Evolutionary conservation across 169 alveolate genomes (phyloP).

Genomic region (Cardiosporidium cionae): DNA sequence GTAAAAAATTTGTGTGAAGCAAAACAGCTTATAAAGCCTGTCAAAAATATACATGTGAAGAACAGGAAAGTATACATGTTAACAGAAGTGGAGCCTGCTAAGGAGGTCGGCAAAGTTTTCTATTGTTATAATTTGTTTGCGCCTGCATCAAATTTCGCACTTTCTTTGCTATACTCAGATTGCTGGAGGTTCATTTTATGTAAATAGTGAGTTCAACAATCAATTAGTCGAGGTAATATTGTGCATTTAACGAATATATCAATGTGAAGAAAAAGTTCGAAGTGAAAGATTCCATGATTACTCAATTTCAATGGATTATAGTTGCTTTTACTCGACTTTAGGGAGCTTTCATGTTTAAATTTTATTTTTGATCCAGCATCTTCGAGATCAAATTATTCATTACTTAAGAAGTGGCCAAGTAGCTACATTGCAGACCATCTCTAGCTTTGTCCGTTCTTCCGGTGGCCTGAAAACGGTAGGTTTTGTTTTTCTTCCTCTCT

Average conservation of each 20-base stretch:
- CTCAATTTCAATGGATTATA: too few species aligned
- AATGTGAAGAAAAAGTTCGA: not conserved
- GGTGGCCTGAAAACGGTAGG: not conserved
- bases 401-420: not conserved
- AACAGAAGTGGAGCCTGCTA: slow-evolving; percentile 75
- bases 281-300: too few species aligned
- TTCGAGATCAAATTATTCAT: not conserved
- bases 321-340: not conserved
- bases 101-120: slow-evolving; percentile 49
- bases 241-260: not conserved
- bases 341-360: not conserved
- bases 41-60: slow-evolving; percentile 75
- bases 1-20: slow-evolving; percentile 69
- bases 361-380: not conserved
- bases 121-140: not conserved
- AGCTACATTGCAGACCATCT: not conserved
- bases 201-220: slow-evolving; percentile 79
- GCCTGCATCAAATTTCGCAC: not conserved
- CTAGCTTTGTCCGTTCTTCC: not conserved
- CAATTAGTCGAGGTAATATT: slow-evolving; percentile 63
- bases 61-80: slow-evolving; percentile 76
- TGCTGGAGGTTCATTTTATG: slow-evolving; percentile 81
- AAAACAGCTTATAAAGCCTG: slow-evolving; percentile 70
- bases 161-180: slow-evolving; percentile 30
- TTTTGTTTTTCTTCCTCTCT: too few species aligned